phyloP scores from a whole-genome alignment of 2,329 filamentous ascomycete species.

The Colletotrichum sp. region DNA sequence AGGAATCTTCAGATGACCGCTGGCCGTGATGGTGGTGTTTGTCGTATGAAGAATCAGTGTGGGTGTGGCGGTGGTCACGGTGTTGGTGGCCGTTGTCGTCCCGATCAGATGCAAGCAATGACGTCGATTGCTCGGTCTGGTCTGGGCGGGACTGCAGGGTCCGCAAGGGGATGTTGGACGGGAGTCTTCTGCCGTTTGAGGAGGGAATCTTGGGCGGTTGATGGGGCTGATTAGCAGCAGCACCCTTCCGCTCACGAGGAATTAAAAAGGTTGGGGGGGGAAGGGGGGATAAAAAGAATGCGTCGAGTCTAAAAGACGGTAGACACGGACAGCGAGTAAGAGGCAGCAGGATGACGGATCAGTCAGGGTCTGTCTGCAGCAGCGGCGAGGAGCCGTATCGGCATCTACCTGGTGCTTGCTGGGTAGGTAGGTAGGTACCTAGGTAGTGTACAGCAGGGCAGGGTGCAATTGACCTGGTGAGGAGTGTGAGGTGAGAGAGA shows the following conservation, averaged over 20 bases:
- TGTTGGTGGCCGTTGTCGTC: constrained; percentile 40
- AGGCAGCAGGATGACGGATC: background rate
- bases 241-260: constrained; percentile 61
- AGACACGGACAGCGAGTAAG: background rate
- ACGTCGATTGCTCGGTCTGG: constrained; percentile 46
- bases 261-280: constrained; percentile 26
- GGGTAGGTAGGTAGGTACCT: background rate
- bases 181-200: constrained; percentile 69
- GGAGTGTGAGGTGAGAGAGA: background rate
- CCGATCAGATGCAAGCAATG: constrained; percentile 45
- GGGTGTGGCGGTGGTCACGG: constrained; percentile 47
- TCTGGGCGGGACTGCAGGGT: constrained; percentile 59
- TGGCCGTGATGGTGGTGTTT: constrained; percentile 53
- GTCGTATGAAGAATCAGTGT: constrained; percentile 37
- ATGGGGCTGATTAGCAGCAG: constrained; percentile 80
- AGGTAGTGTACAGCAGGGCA: background rate
- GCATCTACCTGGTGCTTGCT: background rate
- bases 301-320: constrained; percentile 30
- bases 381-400: background rate
- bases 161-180: constrained; percentile 87
- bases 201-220: constrained; percentile 84
- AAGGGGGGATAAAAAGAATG: constrained; percentile 32
- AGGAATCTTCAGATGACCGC: constrained; percentile 52
- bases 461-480: background rate
- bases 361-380: constrained; percentile 3